Conservation (phyloP, 2,329 filamentous ascomycete species). For the Aspergillus oerlinghausenensis region DNA sequence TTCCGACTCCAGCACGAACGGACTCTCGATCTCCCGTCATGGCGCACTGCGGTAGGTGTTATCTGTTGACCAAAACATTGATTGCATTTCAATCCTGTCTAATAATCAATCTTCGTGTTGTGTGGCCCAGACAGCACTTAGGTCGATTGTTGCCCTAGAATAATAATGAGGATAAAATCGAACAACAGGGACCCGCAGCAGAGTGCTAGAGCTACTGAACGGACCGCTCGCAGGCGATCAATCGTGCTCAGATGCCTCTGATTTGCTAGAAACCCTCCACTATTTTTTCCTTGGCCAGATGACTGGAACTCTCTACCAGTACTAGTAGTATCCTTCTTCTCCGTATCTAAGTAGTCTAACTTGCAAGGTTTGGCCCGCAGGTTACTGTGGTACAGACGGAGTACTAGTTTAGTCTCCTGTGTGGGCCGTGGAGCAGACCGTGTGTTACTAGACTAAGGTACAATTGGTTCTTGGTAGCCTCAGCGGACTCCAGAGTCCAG, state of each 20-base stretch:
- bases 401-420: background rate
- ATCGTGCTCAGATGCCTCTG: constrained; percentile 6
- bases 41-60: background rate
- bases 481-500: too few species aligned
- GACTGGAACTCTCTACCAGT: background rate
- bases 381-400: background rate
- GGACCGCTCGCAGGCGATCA: constrained; percentile 17
- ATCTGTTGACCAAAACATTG: background rate
- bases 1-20: background rate
- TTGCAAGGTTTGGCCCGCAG: too few species aligned
- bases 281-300: background rate
- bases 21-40: background rate
- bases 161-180: background rate
- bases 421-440: background rate
- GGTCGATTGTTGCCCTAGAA: background rate
- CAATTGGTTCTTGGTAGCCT: background rate
- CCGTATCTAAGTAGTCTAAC: too few species aligned
- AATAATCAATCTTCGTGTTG: too few species aligned
- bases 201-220: constrained; percentile 11
- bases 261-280: constrained; percentile 6
- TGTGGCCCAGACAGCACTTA: background rate
- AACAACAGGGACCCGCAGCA: constrained; percentile 10
- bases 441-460: background rate
- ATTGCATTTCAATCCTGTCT: too few species aligned
- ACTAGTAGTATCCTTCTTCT: too few species aligned